Evolutionary conservation across 352 stramenopile species (phyloP).

Genomic region (Phytophthora quininea): DNA sequence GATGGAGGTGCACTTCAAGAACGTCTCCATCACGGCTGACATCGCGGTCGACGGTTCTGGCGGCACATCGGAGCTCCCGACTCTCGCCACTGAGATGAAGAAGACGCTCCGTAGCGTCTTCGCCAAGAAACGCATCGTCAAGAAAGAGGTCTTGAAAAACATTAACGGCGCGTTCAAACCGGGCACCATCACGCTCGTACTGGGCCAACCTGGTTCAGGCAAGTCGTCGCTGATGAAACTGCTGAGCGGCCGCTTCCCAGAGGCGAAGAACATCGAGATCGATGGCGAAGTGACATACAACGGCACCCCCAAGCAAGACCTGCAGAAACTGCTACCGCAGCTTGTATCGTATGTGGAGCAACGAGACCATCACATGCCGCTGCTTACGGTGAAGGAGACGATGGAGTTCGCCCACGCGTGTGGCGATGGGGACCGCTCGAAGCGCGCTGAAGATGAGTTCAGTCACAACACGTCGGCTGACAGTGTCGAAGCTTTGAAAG

Average conservation of each 20-base stretch:
- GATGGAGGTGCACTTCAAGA: constrained; percentile 34
- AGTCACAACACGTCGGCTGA: constrained; percentile 9
- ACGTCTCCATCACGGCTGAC: constrained; percentile 20
- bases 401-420: constrained; percentile 21
- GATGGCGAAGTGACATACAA: constrained; percentile 29
- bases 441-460: not conserved
- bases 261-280: constrained; percentile 24
- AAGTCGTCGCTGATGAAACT: constrained; percentile 30
- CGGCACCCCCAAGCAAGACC: not conserved
- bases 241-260: constrained; percentile 28
- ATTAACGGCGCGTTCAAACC: constrained; percentile 31
- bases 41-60: constrained; percentile 25
- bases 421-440: constrained; percentile 14
- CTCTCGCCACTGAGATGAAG: constrained; percentile 26
- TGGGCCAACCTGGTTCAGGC: too few species aligned
- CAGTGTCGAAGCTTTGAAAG: constrained; percentile 1
- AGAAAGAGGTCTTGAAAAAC: constrained; percentile 22
- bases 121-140: constrained; percentile 23
- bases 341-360: constrained; percentile 35
- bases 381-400: constrained; percentile 19
- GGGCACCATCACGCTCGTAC: too few species aligned
- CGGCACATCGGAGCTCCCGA: constrained; percentile 25
- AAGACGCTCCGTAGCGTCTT: constrained; percentile 11
- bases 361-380: constrained; percentile 31
- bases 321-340: constrained; percentile 27